phyloP scores from a whole-genome alignment of 805 yeast species.

The Cyberlindnera lachancei region DNA sequence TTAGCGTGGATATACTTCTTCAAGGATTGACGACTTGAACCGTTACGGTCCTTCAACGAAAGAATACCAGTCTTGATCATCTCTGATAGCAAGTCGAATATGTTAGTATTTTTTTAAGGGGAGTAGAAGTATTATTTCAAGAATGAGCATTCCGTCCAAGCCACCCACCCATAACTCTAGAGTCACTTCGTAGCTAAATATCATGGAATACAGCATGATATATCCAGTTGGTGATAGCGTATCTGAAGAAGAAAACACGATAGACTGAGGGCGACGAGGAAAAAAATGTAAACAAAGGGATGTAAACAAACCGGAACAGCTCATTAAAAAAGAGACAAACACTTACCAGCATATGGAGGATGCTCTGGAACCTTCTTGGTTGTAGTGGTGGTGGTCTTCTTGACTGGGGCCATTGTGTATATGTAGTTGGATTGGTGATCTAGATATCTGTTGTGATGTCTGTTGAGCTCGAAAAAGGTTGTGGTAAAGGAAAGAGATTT shows the following conservation, averaged over 20 bases:
- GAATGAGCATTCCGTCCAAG: too few relatives aligned
- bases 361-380: constrained; percentile 21
- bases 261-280: too few relatives aligned
- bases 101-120: constrained; percentile 12
- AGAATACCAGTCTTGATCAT: constrained; percentile 50
- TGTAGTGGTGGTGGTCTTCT: constrained; percentile 9
- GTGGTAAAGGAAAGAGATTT: background rate
- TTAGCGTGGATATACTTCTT: constrained; percentile 72
- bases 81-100: constrained; percentile 9
- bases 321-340: background rate
- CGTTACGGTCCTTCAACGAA: constrained; percentile 72
- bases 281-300: background rate
- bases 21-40: constrained; percentile 79
- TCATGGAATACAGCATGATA: too few relatives aligned
- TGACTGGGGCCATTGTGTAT: constrained; percentile 15
- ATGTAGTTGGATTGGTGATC: too few relatives aligned
- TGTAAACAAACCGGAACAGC: too few relatives aligned
- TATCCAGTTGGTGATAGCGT: too few relatives aligned
- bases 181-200: too few relatives aligned
- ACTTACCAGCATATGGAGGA: constrained; percentile 23
- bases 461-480: too few relatives aligned
- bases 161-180: too few relatives aligned
- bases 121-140: too few relatives aligned
- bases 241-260: too few relatives aligned
- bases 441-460: too few relatives aligned